A percentile compares a stretch with the other conserved stretches of the same genome.
phyloP scores from a whole-genome alignment of 768 basidiomycete species.

The Termitomyces sp. region DNA sequence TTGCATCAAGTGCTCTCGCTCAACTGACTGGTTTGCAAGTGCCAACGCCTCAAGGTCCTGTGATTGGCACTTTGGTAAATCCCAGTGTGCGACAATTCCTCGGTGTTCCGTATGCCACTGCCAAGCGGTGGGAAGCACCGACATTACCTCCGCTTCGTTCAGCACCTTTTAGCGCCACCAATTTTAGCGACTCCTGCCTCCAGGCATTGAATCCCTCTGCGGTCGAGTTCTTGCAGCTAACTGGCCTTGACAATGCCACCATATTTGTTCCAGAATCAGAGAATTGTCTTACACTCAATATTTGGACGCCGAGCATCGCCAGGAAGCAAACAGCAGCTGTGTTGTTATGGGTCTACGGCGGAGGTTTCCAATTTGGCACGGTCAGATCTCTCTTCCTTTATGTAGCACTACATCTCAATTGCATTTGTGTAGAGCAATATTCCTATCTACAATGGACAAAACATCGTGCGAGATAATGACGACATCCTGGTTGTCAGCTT shows the following conservation, averaged over 20 bases:
- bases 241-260: constrained; percentile 21
- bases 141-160: constrained; percentile 21
- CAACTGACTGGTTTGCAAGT: constrained; percentile 23
- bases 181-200: constrained; percentile 31
- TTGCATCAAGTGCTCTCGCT: background rate
- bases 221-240: constrained; percentile 25
- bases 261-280: constrained; percentile 33
- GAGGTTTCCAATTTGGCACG: constrained; percentile 36
- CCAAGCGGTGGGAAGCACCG: too few species aligned
- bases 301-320: constrained; percentile 34
- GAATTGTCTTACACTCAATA: constrained; percentile 35
- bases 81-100: too few species aligned
- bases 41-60: too few species aligned
- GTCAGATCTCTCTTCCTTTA: constrained; percentile 19
- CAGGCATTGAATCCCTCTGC: constrained; percentile 25
- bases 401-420: background rate
- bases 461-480: constrained; percentile 33
- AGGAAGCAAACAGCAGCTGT: constrained; percentile 36
- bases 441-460: constrained; percentile 29
- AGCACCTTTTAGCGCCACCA: constrained; percentile 25
- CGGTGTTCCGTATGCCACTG: too few species aligned
- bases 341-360: constrained; percentile 40
- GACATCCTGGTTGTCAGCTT: too few species aligned
- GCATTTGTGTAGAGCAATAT: constrained; percentile 27
- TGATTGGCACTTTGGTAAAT: too few species aligned